Base-by-base conservation (phyloP, 148 eudicot genomes). In the Agrostemma githago region DNA sequence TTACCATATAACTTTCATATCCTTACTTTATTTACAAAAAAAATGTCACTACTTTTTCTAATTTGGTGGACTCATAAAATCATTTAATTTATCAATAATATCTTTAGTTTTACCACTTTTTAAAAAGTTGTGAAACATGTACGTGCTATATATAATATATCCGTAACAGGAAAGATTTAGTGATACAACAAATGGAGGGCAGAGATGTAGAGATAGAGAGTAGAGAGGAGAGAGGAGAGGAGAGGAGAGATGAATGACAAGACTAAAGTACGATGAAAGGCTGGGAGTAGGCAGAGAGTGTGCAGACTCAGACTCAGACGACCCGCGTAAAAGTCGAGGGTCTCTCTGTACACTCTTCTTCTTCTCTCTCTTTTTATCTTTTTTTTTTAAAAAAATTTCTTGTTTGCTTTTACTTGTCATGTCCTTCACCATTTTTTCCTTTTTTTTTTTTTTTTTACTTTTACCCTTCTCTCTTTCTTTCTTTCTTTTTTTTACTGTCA, bases 261-360 rank as follows among this genome's bases (percentile, higher is more conserved):
- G 88, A 86, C 89, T 75, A 83, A 80, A 78, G 87, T 83, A 85
- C 90, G 89, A 86, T 80, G 88, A 81, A 83, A 72, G 77, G 78
- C 77, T 79, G 79, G 40, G 19, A 14, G 39, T 58, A n/a, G 20
- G 40, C 34, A 44, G 58, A 44, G 71, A 16, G 40, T 12, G 8
- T 71, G 71, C 72, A 74, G 77, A 56, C 34, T 26, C 34, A 26
- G 34, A 26, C 34, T 26, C 34, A 26, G 34, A 26, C 34, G 34
- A 26, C 34, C 84, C 84, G 85, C 89, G 93, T 83, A 86, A 89
- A 88, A 85, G 88, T 83, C 89, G 94, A 89, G 94, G 86, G 85
- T 57, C 78, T 74, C 78, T 72, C 57, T 42, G 39, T 66, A 16
- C 68, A 37, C 4, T 58, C n/a, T 39, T 8, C 3, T 38, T 8